phyloP scores from a whole-genome alignment of 2,329 filamentous ascomycete species.

The Xylariaceae sp. region DNA sequence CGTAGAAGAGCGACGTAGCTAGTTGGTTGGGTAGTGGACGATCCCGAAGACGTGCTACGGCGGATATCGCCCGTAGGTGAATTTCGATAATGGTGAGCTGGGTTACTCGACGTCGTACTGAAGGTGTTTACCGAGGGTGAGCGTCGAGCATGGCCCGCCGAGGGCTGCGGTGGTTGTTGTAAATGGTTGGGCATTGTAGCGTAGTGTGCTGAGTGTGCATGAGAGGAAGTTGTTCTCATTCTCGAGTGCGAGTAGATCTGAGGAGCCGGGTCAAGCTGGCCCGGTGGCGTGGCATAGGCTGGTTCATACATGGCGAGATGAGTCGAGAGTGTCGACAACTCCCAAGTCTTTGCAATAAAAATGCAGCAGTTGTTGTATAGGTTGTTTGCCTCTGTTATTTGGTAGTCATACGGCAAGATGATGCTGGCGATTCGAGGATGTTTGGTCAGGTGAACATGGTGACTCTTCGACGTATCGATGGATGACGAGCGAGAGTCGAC shows the following conservation, averaged over 20 bases:
- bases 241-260: constrained; percentile 48
- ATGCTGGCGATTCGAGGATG: neutral
- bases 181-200: constrained; percentile 32
- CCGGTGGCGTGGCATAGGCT: constrained; percentile 28
- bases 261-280: constrained; percentile 29
- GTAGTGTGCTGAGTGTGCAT: constrained; percentile 38
- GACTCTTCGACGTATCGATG: neutral
- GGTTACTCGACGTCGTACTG: constrained; percentile 66
- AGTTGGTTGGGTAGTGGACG: constrained; percentile 54
- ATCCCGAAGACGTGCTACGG: constrained; percentile 77
- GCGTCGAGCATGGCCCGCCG: constrained; percentile 43
- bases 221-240: constrained; percentile 53
- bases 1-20: constrained; percentile 94
- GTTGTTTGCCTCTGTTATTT: neutral
- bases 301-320: constrained; percentile 29
- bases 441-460: neutral
- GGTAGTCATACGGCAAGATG: neutral
- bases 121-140: constrained; percentile 63
- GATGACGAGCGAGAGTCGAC: constrained; percentile 3
- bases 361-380: neutral
- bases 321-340: constrained; percentile 8
- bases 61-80: constrained; percentile 56
- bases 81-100: constrained; percentile 52
- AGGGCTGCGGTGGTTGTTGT: constrained; percentile 30
- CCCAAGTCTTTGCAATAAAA: constrained; percentile 14